Evolutionary conservation across 257 asterid species (phyloP), one percentile per base, ranked within the genome.

Genomic region (Petunia secreta): DNA sequence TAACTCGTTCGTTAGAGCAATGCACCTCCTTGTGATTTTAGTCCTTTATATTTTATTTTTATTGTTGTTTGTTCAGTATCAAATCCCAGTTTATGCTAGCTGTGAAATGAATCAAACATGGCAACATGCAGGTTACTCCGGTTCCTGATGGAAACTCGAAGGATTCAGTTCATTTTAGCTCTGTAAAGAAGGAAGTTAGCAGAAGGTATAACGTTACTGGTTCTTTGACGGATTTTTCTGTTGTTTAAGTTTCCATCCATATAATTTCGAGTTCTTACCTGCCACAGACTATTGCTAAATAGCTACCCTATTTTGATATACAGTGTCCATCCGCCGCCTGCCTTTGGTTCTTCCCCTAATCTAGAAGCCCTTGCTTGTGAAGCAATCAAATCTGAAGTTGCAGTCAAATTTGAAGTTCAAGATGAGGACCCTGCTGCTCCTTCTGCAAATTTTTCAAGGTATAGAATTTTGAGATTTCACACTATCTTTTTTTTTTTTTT

Each of bases 341-440:
- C 99, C 79, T 96, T 96, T 89, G 99, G 98, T 80, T 96, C 99
- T 77, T 94, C 98, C 81, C 97, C 97, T 76, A 96, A 96, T 88
- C 99, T 94, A 34, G 99, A 96, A 92, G 91, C 97, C 77, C 97
- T 94, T 83, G 96, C 97, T 77, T 90, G 91, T 11, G 98, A 91
- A 85, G 85, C 82, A 74, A 87, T 83, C 91, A 88, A 88, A 85
- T 86, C 91, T 34, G 90, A 90, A 85, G 90, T 81, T 83, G 85
- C 82, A 74, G 86, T 83, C 91, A 88, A 88, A 85, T 86, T 90
- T 34, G 90, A 90, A 85, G 90, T 81, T 83, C 89, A 87, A 86
- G 92, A 83, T 78, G 95, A 86, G 66, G 96, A 87, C 77, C 68
- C 80, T 63, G 86, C 82, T 73, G 84, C 76, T 79, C 84, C 84